A percentile compares a stretch with the other conserved stretches of the same genome.
Conservation (phyloP, 2,329 filamentous ascomycete species). For the Diaporthe vexans region DNA sequence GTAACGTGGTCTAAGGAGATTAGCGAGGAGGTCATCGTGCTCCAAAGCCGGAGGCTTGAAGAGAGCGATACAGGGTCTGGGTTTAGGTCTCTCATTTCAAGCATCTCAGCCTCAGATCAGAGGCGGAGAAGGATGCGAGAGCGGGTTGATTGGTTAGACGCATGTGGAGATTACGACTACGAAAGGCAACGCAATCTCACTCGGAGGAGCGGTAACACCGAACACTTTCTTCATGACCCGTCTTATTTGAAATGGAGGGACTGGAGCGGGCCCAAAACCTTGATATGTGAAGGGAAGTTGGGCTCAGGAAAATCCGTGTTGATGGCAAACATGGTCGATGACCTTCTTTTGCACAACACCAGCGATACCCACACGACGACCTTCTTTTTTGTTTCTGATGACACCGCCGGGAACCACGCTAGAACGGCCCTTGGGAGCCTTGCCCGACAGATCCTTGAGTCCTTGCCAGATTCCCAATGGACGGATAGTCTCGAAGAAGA, state of each 20-base stretch:
- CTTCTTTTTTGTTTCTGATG: conserved; percentile 10
- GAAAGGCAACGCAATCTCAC: background rate
- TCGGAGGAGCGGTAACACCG: background rate
- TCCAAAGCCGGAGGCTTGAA: background rate
- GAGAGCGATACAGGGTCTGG: background rate
- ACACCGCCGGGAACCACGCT: background rate
- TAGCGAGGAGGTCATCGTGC: background rate
- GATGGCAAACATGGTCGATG: conserved; percentile 7
- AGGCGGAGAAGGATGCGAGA: background rate
- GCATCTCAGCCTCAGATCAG: background rate
- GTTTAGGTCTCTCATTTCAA: background rate
- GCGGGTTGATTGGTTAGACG: background rate
- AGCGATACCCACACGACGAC: background rate
- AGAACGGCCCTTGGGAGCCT: background rate
- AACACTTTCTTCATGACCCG: background rate
- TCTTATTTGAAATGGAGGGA: background rate
- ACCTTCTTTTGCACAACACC: background rate
- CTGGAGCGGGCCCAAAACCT: background rate
- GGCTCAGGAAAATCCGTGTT: conserved; percentile 22
- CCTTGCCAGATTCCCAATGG: background rate
- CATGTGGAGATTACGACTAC: background rate
- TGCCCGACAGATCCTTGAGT: conserved; percentile 5
- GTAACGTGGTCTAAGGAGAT: background rate
- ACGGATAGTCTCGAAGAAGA: background rate
- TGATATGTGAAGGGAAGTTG: conserved; percentile 1